Base-by-base conservation (phyloP, 2,329 filamentous ascomycete genomes). In the Allantophomopsis cytisporea region DNA sequence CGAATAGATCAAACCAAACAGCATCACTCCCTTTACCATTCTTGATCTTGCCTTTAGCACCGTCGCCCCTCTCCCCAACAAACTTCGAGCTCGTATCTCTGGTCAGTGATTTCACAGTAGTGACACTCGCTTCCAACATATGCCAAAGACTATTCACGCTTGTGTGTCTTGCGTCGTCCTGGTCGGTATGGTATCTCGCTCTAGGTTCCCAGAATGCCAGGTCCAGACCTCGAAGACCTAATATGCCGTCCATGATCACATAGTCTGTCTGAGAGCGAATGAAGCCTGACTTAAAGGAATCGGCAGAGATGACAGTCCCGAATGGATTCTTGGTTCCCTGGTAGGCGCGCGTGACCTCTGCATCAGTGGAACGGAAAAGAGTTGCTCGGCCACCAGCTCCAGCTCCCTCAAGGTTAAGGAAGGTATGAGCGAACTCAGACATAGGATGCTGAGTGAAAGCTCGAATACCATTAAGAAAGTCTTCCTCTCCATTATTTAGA, bases 1-100 rank as follows among this genome's bases (percentile, higher is more conserved):
- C 91, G 47, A 94, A 89, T 7, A 96, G 61, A 54, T 96, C 91
- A 54, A 96, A 96, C 86, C 88, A 98, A 12, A 96, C 86, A 21
- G 79, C 84, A 43, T 74, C 66, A 13, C 71, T 76, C 5, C 77
- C 76, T 30, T 63, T 66, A 8, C 83, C 82, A 44, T 79, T 82
- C 45, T 73, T 68, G 2, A 81, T 72, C 50, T 78, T 77, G 40
- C 70, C 73, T 38, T 66, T 64, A 41, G 70, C 65, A 6, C 67
- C 62, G 39, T 76, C 73, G 8, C 64, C 60, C 31, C 71, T 59
- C 13, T 65, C 60, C 5, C 79, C 74, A 38, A 73, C 71, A 51
- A 93, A 94, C 2, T 65, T 68, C 35, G 71, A 63, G 41, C 75
- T 78, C 1, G 71, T 76, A 48, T 85, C 75, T 12, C 75, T 72